Evolutionary conservation across 371 early-diverging fungal genomes (phyloP).

Genomic region (Lichtheimia hyalospora): DNA sequence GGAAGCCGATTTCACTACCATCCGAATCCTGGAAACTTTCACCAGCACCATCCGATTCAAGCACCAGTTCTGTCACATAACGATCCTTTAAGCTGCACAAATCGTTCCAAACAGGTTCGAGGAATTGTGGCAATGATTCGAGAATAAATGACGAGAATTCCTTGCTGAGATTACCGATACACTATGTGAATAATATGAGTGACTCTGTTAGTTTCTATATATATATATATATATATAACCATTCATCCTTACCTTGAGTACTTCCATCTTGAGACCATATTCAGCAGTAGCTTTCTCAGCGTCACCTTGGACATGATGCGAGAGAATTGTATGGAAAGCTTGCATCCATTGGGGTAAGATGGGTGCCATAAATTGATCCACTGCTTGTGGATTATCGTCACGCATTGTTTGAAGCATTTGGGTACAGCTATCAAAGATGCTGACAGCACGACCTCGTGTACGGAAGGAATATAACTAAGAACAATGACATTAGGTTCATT

Average conservation of each 20-base stretch:
- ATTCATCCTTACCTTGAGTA: slow-evolving; percentile 59
- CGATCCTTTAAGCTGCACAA: slow-evolving; percentile 53
- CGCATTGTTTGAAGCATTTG: slow-evolving; percentile 81
- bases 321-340: slow-evolving; percentile 64
- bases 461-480: slow-evolving; percentile 61
- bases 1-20: slow-evolving; percentile 76
- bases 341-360: slow-evolving; percentile 80
- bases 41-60: slow-evolving; percentile 52
- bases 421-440: slow-evolving; percentile 80
- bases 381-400: slow-evolving; percentile 70
- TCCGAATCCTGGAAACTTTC: slow-evolving; percentile 74
- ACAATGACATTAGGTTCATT: too few species aligned
- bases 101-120: slow-evolving; percentile 72
- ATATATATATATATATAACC: too few species aligned
- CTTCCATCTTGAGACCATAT: slow-evolving; percentile 72
- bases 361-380: slow-evolving; percentile 70
- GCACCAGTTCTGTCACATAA: slow-evolving; percentile 59
- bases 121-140: slow-evolving; percentile 44
- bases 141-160: slow-evolving; percentile 64
- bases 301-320: slow-evolving; percentile 52
- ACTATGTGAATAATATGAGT: slow-evolving; percentile 25
- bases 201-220: background rate
- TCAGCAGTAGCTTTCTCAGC: slow-evolving; percentile 54
- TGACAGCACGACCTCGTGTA: slow-evolving; percentile 77
- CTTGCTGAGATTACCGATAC: slow-evolving; percentile 59